Conservation (phyloP, 1,284 basidiomycete genomes). For the Xanthoconium separans region DNA sequence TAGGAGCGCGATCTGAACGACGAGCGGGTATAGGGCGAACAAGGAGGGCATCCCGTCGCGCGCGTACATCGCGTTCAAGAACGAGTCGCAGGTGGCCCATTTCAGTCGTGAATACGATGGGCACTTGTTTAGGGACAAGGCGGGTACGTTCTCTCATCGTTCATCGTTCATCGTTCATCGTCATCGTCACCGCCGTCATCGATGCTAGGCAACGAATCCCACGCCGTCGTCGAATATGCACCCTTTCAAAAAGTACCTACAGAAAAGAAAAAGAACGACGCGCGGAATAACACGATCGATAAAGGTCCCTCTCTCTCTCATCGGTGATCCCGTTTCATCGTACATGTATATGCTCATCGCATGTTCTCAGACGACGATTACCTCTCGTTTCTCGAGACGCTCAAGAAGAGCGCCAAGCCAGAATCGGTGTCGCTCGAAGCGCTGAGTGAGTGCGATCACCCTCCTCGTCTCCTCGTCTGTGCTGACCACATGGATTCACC, state of each 20-base stretch:
- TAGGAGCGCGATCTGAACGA: too few relatives aligned
- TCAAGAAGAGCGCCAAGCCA: conserved; percentile 48
- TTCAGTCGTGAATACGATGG: conserved; percentile 91
- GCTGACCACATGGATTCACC: neutral
- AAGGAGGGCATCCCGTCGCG: conserved; percentile 84
- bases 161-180: too few relatives aligned
- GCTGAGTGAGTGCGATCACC: conserved; percentile 50
- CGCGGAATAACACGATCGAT: conserved; percentile 35
- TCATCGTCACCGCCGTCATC: too few relatives aligned
- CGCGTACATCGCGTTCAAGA: conserved; percentile 91
- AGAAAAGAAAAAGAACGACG: conserved; percentile 66
- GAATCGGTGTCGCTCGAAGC: conserved; percentile 63
- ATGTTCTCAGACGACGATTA: conserved; percentile 69
- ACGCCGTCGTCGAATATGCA: conserved; percentile 91
- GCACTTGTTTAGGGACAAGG: conserved; percentile 88
- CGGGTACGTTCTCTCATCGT: conserved; percentile 51
- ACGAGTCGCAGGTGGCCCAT: conserved; percentile 62
- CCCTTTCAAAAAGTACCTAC: conserved; percentile 85
- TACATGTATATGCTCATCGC: neutral
- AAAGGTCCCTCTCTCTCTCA: conserved; percentile 12
- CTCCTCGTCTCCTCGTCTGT: neutral
- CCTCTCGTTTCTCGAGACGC: conserved; percentile 74
- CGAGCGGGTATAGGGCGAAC: conserved; percentile 48
- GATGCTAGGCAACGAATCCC: conserved; percentile 74
- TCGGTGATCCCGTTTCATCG: neutral